Conservation (phyloP, 176 grass and related monocot species). For the Calamus simplicifolius region DNA sequence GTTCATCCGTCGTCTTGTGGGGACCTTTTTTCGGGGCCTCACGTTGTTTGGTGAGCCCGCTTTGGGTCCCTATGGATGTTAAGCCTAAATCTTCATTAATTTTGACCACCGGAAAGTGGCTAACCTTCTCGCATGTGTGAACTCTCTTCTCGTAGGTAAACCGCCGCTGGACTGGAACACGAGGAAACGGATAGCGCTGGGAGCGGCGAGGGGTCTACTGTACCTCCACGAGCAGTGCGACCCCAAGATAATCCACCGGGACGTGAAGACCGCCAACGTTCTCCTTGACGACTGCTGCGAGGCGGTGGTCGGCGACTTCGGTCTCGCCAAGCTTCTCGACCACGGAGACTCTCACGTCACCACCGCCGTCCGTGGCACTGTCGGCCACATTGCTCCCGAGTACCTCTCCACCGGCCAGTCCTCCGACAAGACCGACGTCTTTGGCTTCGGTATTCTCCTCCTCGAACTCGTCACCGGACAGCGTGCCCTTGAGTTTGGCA, state of each 20-base stretch:
- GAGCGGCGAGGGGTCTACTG: conserved; percentile 47
- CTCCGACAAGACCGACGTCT: conserved; percentile 71
- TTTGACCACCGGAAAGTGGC: too few relatives aligned
- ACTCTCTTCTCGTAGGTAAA: conserved; percentile 24
- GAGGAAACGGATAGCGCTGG: conserved; percentile 63
- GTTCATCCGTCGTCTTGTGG: too few relatives aligned
- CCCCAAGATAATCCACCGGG: conserved; percentile 31
- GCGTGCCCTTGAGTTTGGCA: conserved; percentile 52
- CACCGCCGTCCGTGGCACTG: conserved; percentile 63
- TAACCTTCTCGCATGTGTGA: too few relatives aligned
- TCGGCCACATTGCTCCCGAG: conserved; percentile 65
- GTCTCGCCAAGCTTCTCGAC: conserved; percentile 77
- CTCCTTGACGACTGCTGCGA: conserved; percentile 65
- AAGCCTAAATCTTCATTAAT: too few relatives aligned
- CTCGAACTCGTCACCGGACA: conserved; percentile 66
- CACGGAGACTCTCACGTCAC: conserved; percentile 78
- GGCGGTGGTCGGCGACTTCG: conserved; percentile 74
- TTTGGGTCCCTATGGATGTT: too few relatives aligned
- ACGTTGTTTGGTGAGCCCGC: too few relatives aligned
- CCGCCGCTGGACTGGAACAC: conserved; percentile 57
- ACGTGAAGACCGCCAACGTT: conserved; percentile 39
- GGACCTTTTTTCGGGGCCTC: too few relatives aligned
- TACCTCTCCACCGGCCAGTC: conserved; percentile 65
- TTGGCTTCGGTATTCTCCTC: conserved; percentile 56
- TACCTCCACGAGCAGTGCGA: conserved; percentile 93